A percentile compares a stretch with the other conserved stretches of the same genome.
phyloP scores from a whole-genome alignment of 2,329 filamentous ascomycete genomes.

The Pestalotiopsis sp. region DNA sequence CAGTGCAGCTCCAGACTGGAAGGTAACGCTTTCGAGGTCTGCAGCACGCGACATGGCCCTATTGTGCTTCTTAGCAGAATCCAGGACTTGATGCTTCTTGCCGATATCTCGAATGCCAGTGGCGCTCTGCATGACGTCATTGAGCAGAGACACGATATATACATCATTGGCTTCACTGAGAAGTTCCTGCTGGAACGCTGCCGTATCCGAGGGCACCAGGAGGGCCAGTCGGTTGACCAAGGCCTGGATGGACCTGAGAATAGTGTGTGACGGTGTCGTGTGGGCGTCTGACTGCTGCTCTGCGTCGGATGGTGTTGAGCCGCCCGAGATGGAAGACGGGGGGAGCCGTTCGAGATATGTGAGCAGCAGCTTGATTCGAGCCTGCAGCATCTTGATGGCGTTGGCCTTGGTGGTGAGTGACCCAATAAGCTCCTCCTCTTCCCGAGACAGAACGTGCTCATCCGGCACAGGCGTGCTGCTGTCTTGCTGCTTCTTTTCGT shows the following conservation, averaged over 20 bases:
- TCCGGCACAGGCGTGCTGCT: conserved; percentile 36
- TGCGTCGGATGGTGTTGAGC: conserved; percentile 31
- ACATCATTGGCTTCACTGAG: conserved; percentile 84
- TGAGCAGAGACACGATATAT: conserved; percentile 74
- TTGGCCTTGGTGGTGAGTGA: conserved; percentile 85
- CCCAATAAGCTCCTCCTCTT: conserved; percentile 64
- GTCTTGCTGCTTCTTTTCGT: conserved; percentile 29
- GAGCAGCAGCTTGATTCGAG: conserved; percentile 71
- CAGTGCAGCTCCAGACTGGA: not conserved
- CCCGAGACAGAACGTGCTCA: conserved; percentile 52
- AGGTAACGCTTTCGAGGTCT: not conserved
- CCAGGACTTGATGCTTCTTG: conserved; percentile 69
- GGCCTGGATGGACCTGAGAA: conserved; percentile 86
- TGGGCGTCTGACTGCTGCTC: conserved; percentile 36
- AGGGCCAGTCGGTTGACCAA: conserved; percentile 83
- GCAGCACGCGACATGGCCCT: conserved; percentile 17
- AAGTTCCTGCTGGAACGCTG: conserved; percentile 70
- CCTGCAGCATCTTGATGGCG: conserved; percentile 90
- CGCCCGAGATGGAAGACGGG: conserved; percentile 60
- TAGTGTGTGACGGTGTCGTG: conserved; percentile 62
- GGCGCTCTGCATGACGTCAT: conserved; percentile 73
- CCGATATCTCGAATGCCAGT: conserved; percentile 73
- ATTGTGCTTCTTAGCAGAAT: conserved; percentile 37
- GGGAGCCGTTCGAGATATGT: conserved; percentile 78
- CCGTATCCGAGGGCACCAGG: conserved; percentile 70